Base-by-base conservation (phyloP, 2,329 filamentous ascomycete species). In the Fusarium continuum region DNA sequence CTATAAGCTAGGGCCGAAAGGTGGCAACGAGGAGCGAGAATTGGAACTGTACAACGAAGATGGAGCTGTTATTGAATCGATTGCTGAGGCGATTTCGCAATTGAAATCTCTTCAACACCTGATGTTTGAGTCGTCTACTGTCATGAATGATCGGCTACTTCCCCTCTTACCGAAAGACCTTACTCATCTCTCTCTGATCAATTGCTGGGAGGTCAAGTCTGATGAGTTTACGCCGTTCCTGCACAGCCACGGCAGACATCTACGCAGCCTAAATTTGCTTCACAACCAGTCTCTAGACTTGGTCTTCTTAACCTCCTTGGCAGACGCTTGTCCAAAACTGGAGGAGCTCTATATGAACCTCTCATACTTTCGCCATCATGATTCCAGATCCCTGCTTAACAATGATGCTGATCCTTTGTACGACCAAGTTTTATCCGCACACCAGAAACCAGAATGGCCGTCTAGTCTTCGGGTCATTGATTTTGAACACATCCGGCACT, bases 251-350 rank as follows among this genome's bases (percentile, higher is more conserved):
- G 93, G 93, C 0, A 76, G 79, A 19, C 78, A 85, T n/a, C 78
- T 98, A 19, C 83, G 84, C 47, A 84, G 85, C 31, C 81, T 98
- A 8, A 84, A 82, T 2, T 79, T 97, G 6, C 85, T 89, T 48
- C 91, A 96, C 75, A 96, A 96, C 69, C 88, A 91, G 60, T 87
- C 89, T 3, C 80, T 97, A 32, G 90, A 88, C 68, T 77, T 97
- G 34, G 86, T 83, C 0, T 97, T 97, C 69, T 80, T 95, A 7
- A 83, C 87, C 0, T 75, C 83, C 22, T 77, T 98, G 39, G 87
- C 85, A 16, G 74, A 78, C 5, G 82, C 84, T 2, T 97, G 93
- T 70, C 91, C 92, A 0, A 81, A 82, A 4, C 81, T 98, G 6
- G 81, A 89, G 69, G 82, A 85, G 20, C 80, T 98, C 32, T 85